Base-by-base conservation (phyloP, 352 stramenopile species). In the Phytophthora foliorum region DNA sequence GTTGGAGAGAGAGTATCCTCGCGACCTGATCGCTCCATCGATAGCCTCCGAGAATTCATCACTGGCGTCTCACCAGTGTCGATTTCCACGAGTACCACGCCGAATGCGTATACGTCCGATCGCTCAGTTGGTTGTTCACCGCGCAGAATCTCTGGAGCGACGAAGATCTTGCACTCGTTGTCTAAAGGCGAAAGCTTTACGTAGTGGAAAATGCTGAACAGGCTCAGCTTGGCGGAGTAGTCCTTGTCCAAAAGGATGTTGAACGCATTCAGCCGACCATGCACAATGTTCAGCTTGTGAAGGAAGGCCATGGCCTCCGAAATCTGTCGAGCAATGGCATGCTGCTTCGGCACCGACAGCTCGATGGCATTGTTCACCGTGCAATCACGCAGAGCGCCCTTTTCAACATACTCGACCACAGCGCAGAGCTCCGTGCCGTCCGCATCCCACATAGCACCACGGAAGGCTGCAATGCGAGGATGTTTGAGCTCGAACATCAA, bases 161-260 rank as follows among this genome's bases (percentile, higher is more conserved):
- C 86, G 21, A 95, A 91, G 31, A 91, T 69, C 34, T 76, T 75
- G 52, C 80, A 88, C 61, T 93, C 81, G 29, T 75, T 81, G 63
- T 92, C 86, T 45, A 92, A 63, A 27, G 84, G 86, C 22, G 80
- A 91, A 10, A 88, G 71, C 42, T 91, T 87, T 13, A 91, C 82
- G 62, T 92, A 91, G 62, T 94, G 84, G 74, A 91, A 91, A 55
- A 92, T 81, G 17, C 84, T 80, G 52, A 95, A 94, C 9, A 92
- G 63, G 57, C 83, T 94, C 32, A 94, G 57, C 64, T 95, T 94
- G 49, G 81, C 88, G 25, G 77, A 81, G 55, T 72, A 89, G 25
- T 83, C 69, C 29, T 77, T 77, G 60, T 91, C 84, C n/a, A 95
- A 57, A 22, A 95, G 64, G 31, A 95, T 80, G 56, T 93, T 92